Evolutionary conservation across 768 basidiomycete genomes (phyloP).

Genomic region (Cantharellus cinnabarinus): DNA sequence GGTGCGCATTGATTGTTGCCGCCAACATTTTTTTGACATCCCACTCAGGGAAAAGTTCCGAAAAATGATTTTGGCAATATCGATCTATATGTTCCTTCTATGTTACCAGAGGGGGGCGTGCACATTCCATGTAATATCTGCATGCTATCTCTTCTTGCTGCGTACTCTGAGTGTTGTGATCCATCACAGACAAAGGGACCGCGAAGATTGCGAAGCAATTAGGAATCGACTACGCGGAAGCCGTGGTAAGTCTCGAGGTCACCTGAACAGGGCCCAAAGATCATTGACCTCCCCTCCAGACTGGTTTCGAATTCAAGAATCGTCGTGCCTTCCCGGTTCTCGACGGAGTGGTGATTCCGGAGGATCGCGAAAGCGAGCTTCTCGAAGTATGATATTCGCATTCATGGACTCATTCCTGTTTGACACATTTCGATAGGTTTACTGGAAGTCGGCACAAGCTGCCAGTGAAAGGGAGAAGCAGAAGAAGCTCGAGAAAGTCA

Average conservation of each 20-base stretch:
- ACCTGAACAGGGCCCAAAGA: constrained; percentile 5
- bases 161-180: not conserved
- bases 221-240: constrained; percentile 81
- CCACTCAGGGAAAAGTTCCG: constrained; percentile 61
- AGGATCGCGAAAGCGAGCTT: constrained; percentile 51
- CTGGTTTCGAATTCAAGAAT: constrained; percentile 91
- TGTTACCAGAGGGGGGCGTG: constrained; percentile 74
- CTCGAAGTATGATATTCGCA: constrained; percentile 35
- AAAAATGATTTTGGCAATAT: constrained; percentile 96
- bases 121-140: constrained; percentile 68
- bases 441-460: constrained; percentile 57
- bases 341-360: constrained; percentile 70
- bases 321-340: constrained; percentile 70
- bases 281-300: constrained; percentile 25
- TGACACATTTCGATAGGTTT: constrained; percentile 36
- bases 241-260: constrained; percentile 47
- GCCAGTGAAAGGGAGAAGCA: constrained; percentile 54
- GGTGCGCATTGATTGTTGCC: constrained; percentile 14
- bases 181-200: constrained; percentile 49
- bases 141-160: not conserved
- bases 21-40: not conserved
- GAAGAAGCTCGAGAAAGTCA: constrained; percentile 56
- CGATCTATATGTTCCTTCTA: constrained; percentile 83
- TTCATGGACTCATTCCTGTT: not conserved
- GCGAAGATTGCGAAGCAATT: constrained; percentile 77